A percentile compares a stretch with the other conserved stretches of the same genome.
Evolutionary conservation across 2,329 filamentous ascomycete genomes (phyloP).

Genomic region (Claviceps fusiformis): DNA sequence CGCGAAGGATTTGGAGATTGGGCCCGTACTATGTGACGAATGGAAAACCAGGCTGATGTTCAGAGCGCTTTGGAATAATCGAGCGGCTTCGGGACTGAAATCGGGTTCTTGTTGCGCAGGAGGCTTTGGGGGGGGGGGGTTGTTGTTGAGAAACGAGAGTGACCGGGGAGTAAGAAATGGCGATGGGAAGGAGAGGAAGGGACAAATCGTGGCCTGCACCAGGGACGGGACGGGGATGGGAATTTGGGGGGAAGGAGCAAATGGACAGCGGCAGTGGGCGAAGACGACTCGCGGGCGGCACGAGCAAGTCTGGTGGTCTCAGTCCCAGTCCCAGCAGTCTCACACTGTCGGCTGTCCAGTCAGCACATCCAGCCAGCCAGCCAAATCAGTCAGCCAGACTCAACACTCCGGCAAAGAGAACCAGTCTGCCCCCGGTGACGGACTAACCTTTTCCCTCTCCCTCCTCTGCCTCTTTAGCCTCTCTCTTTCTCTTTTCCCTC

Average conservation of each 20-base stretch:
- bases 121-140: not conserved
- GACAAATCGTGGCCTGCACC: constrained; percentile 15
- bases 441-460: too few species aligned
- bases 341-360: too few species aligned
- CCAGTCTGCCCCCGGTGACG: not conserved
- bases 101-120: constrained; percentile 7
- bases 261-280: not conserved
- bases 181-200: constrained; percentile 9
- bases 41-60: constrained; percentile 9
- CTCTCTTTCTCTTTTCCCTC: too few species aligned
- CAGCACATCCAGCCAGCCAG: too few species aligned
- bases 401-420: too few species aligned
- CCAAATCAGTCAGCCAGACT: too few species aligned
- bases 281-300: not conserved
- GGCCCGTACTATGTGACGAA: constrained; percentile 4
- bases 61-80: not conserved
- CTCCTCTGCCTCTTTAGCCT: too few species aligned
- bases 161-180: constrained; percentile 1
- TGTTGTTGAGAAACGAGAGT: constrained; percentile 6
- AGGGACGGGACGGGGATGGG: constrained; percentile 16
- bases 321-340: not conserved
- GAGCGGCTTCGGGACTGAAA: not conserved
- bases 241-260: constrained; percentile 16
- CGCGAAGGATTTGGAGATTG: constrained; percentile 10
- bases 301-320: not conserved